Base-by-base conservation (phyloP, 352 stramenopile species). In the Phytopythium montanum region DNA sequence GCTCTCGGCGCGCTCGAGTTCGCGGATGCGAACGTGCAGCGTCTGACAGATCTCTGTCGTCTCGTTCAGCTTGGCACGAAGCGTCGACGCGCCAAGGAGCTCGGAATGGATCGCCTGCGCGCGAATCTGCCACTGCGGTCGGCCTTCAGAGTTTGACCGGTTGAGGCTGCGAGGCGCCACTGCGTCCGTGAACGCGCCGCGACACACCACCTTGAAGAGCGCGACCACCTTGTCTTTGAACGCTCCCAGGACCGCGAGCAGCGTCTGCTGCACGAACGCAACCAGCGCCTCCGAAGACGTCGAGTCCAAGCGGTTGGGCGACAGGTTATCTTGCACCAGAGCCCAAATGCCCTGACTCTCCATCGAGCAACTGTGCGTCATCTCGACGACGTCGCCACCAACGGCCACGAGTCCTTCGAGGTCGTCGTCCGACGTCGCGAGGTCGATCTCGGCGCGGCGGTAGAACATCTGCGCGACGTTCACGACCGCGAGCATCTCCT, bases 141-240 rank as follows among this genome's bases (percentile, higher is more conserved):
- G 76, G 0, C 78, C 72, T 42, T 77, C 64, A 8, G 50, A 38
- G 26, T 56, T 46, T 5, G 71, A 23, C 5, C 34, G 52, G 13
- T 57, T 23, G 25, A 68, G 70, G 26, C 66, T 62, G 25, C 74
- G 76, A 14, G 75, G 73, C 23, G 78, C 81, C 25, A 90, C 77
- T 0, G 83, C 81, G 64, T 94, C 85, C 0, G 79, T 90, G 54
- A 94, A 89, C 2, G 81, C 76, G 19, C 85, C 85, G 33, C 85
- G 79, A 31, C 81, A 90, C n/a, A 91, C 83, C 16, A 79, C 56
- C 57, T 94, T 94, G 65, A 83, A 90, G 23, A 92, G 55, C 38
- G 75, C 69, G 0, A 73, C 67, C 23, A 92, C 46, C 28, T 81
- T 81, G 46, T 90, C 81, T 50, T 91, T 91, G 28, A 92, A 67